A percentile compares a stretch with the other conserved stretches of the same genome.
Evolutionary conservation across 148 eudicot genomes (phyloP).

Genomic region (Rhododendron vialii): DNA sequence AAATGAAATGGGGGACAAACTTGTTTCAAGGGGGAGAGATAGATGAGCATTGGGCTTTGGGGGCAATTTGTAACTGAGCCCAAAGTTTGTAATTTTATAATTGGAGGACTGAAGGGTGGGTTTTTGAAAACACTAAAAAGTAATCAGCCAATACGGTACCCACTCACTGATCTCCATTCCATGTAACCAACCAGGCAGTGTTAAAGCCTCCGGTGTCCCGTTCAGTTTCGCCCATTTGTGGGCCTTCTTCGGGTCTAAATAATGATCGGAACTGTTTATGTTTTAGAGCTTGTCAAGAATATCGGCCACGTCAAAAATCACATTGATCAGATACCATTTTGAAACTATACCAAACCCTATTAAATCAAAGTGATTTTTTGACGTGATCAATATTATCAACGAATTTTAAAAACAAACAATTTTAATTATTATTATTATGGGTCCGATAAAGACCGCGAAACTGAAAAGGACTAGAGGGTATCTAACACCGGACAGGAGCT

Average conservation of each 20-base stretch:
- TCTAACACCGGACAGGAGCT: no score
- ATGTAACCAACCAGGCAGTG: neutral
- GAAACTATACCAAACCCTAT: no score
- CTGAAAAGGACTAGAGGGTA: no score
- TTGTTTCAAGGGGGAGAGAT: neutral
- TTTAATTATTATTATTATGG: no score
- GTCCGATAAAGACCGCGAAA: no score
- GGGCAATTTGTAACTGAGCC: neutral
- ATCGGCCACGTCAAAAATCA: neutral
- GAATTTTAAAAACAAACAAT: no score
- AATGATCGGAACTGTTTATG: neutral
- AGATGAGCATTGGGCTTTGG: neutral
- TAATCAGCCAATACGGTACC: neutral
- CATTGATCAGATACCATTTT: no score
- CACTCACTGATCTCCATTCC: neutral
- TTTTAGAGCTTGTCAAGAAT: no score
- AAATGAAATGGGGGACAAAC: neutral
- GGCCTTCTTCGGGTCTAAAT: neutral
- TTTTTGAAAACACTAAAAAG: neutral
- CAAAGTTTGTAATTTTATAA: neutral
- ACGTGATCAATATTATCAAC: no score
- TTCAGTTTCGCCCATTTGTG: neutral
- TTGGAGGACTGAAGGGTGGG: neutral
- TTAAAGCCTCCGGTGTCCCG: neutral
- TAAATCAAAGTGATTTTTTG: no score